Conservation (phyloP, 106 monocot species). For the Phalaenopsis aphrodite region DNA sequence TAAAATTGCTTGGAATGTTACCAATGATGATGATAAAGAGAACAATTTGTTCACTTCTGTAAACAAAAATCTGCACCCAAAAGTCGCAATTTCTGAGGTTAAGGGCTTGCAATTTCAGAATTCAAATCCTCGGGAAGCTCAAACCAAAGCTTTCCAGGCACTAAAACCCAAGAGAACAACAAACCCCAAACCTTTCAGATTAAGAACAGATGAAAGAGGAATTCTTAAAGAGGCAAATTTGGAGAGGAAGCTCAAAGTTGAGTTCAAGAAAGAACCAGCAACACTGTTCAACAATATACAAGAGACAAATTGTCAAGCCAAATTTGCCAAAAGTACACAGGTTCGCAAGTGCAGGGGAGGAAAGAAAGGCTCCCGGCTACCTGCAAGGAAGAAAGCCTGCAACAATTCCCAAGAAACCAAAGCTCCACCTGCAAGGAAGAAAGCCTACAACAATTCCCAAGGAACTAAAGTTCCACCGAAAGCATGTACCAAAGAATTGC, state of each 20-base stretch:
- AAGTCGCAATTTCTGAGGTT: background rate
- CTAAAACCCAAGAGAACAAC: conserved; percentile 39
- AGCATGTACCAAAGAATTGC: conserved; percentile 34
- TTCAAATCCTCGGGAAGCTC: conserved; percentile 34
- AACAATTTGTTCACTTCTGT: conserved; percentile 14
- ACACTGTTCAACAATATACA: background rate
- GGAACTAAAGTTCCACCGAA: conserved; percentile 25
- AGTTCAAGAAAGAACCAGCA: conserved; percentile 15
- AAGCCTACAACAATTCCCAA: conserved; percentile 22
- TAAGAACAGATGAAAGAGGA: conserved; percentile 76
- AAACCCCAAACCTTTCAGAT: conserved; percentile 71
- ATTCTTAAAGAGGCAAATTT: conserved; percentile 56
- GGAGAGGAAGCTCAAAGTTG: conserved; percentile 31
- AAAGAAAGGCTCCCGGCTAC: background rate
- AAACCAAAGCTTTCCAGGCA: conserved; percentile 10
- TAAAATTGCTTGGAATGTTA: conserved; percentile 1
- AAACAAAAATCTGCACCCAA: conserved; percentile 14
- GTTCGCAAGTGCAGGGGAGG: background rate
- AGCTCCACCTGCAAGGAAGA: conserved; percentile 10
- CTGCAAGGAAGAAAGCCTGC: conserved; percentile 11
- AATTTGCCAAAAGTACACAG: background rate
- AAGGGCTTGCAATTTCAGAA: conserved; percentile 12
- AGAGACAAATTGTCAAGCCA: background rate
- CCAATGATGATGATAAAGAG: conserved; percentile 52
- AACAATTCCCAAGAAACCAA: conserved; percentile 27